phyloP scores from a whole-genome alignment of 2,329 filamentous ascomycete genomes.

The Clarireedia hainanense region DNA sequence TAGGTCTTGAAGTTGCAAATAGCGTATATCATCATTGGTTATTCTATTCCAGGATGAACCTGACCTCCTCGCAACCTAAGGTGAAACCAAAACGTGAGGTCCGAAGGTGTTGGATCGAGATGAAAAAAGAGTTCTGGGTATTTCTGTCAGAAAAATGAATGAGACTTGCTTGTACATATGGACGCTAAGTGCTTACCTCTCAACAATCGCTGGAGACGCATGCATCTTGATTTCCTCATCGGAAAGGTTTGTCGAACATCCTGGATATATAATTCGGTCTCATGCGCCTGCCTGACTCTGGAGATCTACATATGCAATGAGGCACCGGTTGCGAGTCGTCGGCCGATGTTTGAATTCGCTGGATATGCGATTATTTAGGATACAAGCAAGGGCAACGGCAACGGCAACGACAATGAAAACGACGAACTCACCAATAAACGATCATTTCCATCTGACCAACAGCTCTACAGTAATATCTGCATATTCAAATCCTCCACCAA shows the following conservation, averaged over 20 bases:
- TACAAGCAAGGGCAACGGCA: not conserved
- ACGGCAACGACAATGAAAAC: not conserved
- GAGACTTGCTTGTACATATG: too few species aligned
- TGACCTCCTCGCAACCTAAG: not conserved
- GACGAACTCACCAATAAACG: not conserved
- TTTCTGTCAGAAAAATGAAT: not conserved
- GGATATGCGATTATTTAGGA: not conserved
- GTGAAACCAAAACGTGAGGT: not conserved
- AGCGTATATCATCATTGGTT: slow-evolving; percentile 1
- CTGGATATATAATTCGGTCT: not conserved
- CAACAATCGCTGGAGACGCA: not conserved
- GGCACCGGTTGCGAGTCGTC: not conserved
- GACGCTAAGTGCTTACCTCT: not conserved
- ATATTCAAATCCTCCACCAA: too few species aligned
- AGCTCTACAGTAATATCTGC: too few species aligned
- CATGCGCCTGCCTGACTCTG: not conserved
- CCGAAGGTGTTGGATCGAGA: not conserved
- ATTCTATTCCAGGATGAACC: not conserved
- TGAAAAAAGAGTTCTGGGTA: not conserved
- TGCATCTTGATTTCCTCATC: not conserved
- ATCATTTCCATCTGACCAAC: not conserved
- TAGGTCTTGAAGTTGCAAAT: not conserved
- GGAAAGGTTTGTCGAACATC: not conserved
- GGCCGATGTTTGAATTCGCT: not conserved
- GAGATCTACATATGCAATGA: not conserved